Conservation (phyloP, 2,329 filamentous ascomycete genomes). For the Monilinia vaccinii-corymbosi region DNA sequence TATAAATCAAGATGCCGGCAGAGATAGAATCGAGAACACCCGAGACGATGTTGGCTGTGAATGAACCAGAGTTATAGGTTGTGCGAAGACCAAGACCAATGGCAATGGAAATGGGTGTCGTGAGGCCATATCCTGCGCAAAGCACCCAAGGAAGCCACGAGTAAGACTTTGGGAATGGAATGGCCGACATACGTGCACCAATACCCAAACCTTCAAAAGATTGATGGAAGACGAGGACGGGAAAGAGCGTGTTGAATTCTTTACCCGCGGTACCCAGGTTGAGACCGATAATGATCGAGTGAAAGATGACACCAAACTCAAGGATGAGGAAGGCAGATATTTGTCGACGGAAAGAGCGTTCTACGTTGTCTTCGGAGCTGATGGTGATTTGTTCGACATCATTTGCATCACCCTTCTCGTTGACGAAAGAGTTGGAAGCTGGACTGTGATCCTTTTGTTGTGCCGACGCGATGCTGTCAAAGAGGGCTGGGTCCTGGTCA, state of each 20-base stretch:
- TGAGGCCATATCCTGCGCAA: slow-evolving; percentile 37
- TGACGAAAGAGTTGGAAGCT: slow-evolving; percentile 9
- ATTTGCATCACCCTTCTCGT: slow-evolving; percentile 11
- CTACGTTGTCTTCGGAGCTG: slow-evolving; percentile 15
- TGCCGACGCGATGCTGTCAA: slow-evolving; percentile 18
- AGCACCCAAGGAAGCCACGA: slow-evolving; percentile 41
- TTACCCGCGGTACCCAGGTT: slow-evolving; percentile 49
- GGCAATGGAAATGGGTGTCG: slow-evolving; percentile 43
- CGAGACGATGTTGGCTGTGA: slow-evolving; percentile 35
- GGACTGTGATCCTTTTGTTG: slow-evolving; percentile 14
- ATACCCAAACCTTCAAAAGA: slow-evolving; percentile 55
- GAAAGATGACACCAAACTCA: slow-evolving; percentile 46
- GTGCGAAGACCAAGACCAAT: slow-evolving; percentile 39
- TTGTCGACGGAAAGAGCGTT: slow-evolving; percentile 34
- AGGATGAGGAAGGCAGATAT: slow-evolving; percentile 38
- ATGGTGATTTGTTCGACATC: slow-evolving; percentile 13
- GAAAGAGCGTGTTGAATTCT: slow-evolving; percentile 49
- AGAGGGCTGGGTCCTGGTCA: slow-evolving; percentile 31
- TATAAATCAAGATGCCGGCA: slow-evolving; percentile 42
- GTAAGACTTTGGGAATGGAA: slow-evolving; percentile 38
- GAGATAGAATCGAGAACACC: slow-evolving; percentile 39
- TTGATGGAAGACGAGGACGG: slow-evolving; percentile 55
- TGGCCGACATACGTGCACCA: slow-evolving; percentile 48
- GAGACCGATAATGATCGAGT: slow-evolving; percentile 54
- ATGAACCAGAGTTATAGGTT: slow-evolving; percentile 34